Percentiles rank a stretch among this genome's conserved stretches.
phyloP scores from a whole-genome alignment of 148 eudicot species.

The Oxyria digyna region DNA sequence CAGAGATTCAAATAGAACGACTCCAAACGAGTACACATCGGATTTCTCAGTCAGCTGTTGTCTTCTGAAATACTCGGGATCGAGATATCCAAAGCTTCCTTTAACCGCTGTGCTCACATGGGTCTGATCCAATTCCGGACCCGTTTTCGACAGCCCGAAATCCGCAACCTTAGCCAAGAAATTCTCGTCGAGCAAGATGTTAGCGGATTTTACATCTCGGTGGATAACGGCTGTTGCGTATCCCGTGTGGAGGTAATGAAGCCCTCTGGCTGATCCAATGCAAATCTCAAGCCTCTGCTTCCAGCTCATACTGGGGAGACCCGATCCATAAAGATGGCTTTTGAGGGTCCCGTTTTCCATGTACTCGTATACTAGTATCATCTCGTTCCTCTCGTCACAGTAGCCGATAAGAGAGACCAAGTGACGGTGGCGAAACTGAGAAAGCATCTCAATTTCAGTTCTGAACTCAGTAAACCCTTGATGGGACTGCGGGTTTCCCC shows the following conservation, averaged over 20 bases:
- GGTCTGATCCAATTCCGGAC: slow-evolving; percentile 22
- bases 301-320: slow-evolving; percentile 14
- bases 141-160: slow-evolving; percentile 19
- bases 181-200: slow-evolving; percentile 19
- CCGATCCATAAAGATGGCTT: slow-evolving; percentile 17
- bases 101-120: slow-evolving; percentile 25
- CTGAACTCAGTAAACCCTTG: slow-evolving; percentile 18
- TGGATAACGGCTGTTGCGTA: slow-evolving; percentile 16
- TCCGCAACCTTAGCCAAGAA: slow-evolving; percentile 23
- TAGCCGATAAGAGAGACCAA: slow-evolving; percentile 21
- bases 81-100: slow-evolving; percentile 23
- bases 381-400: slow-evolving; percentile 21
- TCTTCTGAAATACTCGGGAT: slow-evolving; percentile 22
- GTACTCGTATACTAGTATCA: slow-evolving; percentile 22
- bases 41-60: slow-evolving; percentile 22
- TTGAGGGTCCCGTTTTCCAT: slow-evolving; percentile 21
- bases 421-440: slow-evolving; percentile 20
- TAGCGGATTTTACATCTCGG: slow-evolving; percentile 22
- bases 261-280: slow-evolving; percentile 24
- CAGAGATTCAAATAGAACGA: slow-evolving; percentile 18
- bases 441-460: slow-evolving; percentile 23
- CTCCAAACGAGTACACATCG: slow-evolving; percentile 23
- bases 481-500: slow-evolving; percentile 19
- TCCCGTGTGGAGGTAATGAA: slow-evolving; percentile 23
- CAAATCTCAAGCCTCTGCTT: slow-evolving; percentile 21